phyloP scores from a whole-genome alignment of 2,329 filamentous ascomycete species.

The Cladophialophora exuberans region DNA sequence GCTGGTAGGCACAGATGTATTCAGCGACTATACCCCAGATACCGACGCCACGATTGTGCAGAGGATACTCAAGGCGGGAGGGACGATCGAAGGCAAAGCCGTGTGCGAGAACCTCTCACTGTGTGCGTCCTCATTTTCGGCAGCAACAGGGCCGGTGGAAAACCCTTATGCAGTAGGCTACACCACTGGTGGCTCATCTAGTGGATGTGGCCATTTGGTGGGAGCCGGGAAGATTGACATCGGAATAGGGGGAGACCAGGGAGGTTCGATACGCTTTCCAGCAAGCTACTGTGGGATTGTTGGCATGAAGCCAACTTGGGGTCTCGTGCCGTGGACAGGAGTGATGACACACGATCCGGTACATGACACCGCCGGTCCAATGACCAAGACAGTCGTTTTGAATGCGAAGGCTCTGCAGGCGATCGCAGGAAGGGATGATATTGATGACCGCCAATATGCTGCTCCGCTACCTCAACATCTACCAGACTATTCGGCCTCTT shows the following conservation, averaged over 20 bases:
- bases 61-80: constrained; percentile 48
- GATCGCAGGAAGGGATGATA: constrained; percentile 50
- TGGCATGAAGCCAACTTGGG: constrained; percentile 56
- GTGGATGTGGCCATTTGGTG: constrained; percentile 49
- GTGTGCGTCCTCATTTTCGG: constrained; percentile 47
- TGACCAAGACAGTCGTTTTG: constrained; percentile 44
- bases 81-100: constrained; percentile 47
- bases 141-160: constrained; percentile 51
- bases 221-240: constrained; percentile 33
- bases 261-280: constrained; percentile 40
- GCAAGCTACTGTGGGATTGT: constrained; percentile 53
- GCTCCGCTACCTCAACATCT: not conserved
- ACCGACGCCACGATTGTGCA: constrained; percentile 52
- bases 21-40: constrained; percentile 42
- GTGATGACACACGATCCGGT: constrained; percentile 50
- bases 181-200: constrained; percentile 52
- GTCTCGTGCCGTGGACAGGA: constrained; percentile 54
- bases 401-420: constrained; percentile 46
- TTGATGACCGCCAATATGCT: constrained; percentile 47
- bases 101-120: constrained; percentile 54
- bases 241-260: constrained; percentile 40
- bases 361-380: constrained; percentile 53
- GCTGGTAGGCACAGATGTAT: constrained; percentile 48
- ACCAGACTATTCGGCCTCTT: not conserved
- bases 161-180: constrained; percentile 49